Evolutionary conservation across 495 filamentous ascomycete genomes (phyloP).

Genomic region (Aspergillus bertholletiae): DNA sequence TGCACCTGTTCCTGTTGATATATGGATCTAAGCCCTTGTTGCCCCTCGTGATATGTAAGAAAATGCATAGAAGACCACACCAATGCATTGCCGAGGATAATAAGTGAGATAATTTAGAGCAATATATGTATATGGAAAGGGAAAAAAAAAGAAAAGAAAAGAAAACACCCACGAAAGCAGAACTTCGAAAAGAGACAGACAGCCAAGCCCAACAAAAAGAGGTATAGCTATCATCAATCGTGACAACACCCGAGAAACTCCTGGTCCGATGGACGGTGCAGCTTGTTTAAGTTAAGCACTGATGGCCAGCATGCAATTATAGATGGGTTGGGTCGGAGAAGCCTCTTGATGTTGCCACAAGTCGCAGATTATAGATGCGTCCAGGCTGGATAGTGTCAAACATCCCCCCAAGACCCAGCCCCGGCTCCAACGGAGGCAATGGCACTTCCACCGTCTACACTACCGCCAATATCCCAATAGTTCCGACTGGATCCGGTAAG

Average conservation of each 20-base stretch:
- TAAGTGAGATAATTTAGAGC: neutral
- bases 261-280: neutral
- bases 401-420: slow-evolving; percentile 74
- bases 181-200: neutral
- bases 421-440: slow-evolving; percentile 57
- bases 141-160: neutral
- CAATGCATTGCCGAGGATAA: neutral
- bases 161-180: neutral
- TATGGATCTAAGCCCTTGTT: neutral
- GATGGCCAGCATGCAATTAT: slow-evolving; percentile 13
- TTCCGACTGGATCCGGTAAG: slow-evolving; percentile 60
- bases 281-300: neutral
- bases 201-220: neutral
- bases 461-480: slow-evolving; percentile 87
- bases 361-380: neutral
- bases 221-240: neutral
- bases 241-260: neutral
- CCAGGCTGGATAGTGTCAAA: slow-evolving; percentile 26
- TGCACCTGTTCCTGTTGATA: neutral
- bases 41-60: neutral
- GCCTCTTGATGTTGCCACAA: neutral
- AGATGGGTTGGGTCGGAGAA: neutral
- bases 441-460: slow-evolving; percentile 68
- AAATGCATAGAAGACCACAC: neutral
- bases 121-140: neutral